Evolutionary conservation across 2,329 filamentous ascomycete genomes (phyloP), one percentile per base, ranked within the genome.

Genomic region (Fusarium paranaense): DNA sequence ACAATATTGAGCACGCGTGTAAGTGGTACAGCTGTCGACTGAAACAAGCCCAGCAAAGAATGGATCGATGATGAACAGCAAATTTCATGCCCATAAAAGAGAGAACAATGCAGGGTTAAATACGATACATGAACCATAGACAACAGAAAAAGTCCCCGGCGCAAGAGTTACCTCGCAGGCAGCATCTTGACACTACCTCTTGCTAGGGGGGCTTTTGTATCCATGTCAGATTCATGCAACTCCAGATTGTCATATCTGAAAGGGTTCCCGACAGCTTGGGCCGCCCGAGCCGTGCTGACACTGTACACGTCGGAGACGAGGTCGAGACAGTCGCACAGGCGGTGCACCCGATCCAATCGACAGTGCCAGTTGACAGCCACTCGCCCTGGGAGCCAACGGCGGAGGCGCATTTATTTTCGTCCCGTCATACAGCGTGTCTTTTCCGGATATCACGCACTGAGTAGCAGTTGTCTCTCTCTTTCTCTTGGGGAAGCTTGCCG

Each of bases 221-320:
- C 74, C 72, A 67, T 72, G 73, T 67, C 47, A 69, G 59, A 67
- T 77, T 64, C 65, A 78, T 76, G 75, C 73, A 77, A 64, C 71
- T 27, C 67, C 56, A 69, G 65, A 75, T 73, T 71, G 75, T 77
- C 76, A 77, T 58, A 76, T 76, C 68, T 72, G 52, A 70, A 54
- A 68, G 70, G 72, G 69, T 72, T 73, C 76, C 47, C 76, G 76
- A 75, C 66, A 75, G 75, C 62, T 76, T 78, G 76, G 76, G 66
- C 72, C 73, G 67, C 65, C 71, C 64, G 72, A 77, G 67, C 74
- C 70, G 56, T 54, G 69, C 71, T 70, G 72, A 72, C 65, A 76
- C 72, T 75, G 64, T 74, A 71, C 67, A 65, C 67, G 74, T 72
- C 70, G 72, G 74, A 75, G 71, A 62, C 64, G 66, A 57, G 56